phyloP scores from a whole-genome alignment of 1,284 basidiomycete genomes.

The Cutaneotrichosporon sp. region DNA sequence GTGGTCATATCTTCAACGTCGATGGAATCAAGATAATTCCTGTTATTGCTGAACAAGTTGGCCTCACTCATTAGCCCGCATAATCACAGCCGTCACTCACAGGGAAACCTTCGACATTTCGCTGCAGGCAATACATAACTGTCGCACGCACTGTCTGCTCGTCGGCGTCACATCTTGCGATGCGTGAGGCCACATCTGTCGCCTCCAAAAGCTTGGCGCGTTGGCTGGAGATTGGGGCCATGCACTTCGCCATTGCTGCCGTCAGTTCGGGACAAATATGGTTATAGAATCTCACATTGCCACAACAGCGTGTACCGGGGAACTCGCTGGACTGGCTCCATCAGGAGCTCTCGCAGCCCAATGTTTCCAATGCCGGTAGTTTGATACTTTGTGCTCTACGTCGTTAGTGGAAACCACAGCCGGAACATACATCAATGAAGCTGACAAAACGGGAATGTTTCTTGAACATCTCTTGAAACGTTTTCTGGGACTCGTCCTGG shows the following conservation, averaged over 20 bases:
- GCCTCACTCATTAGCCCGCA: constrained; percentile 48
- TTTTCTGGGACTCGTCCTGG: constrained; percentile 84
- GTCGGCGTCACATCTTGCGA: constrained; percentile 87
- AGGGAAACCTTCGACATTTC: constrained; percentile 86
- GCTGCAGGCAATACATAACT: constrained; percentile 77
- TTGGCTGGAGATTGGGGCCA: constrained; percentile 70
- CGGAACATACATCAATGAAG: constrained; percentile 72
- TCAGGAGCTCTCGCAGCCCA: constrained; percentile 87
- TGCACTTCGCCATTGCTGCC: constrained; percentile 76
- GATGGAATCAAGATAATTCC: constrained; percentile 85
- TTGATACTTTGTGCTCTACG: constrained; percentile 80
- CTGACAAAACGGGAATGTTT: constrained; percentile 69
- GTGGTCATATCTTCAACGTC: constrained; percentile 80
- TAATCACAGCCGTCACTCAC: constrained; percentile 34
- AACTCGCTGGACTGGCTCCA: constrained; percentile 99
- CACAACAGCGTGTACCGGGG: constrained; percentile 93
- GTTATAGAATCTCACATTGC: constrained; percentile 56
- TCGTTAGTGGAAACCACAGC: not conserved
- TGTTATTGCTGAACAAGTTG: constrained; percentile 73
- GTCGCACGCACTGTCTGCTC: constrained; percentile 84
- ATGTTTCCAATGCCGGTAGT: constrained; percentile 74
- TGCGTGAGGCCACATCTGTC: constrained; percentile 77
- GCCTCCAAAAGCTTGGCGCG: constrained; percentile 79
- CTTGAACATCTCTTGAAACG: constrained; percentile 75
- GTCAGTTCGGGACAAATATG: not conserved